A percentile compares a stretch with the other conserved stretches of the same genome.
Evolutionary conservation across 148 eudicot species (phyloP).

Genomic region (Diospyros kaki): DNA sequence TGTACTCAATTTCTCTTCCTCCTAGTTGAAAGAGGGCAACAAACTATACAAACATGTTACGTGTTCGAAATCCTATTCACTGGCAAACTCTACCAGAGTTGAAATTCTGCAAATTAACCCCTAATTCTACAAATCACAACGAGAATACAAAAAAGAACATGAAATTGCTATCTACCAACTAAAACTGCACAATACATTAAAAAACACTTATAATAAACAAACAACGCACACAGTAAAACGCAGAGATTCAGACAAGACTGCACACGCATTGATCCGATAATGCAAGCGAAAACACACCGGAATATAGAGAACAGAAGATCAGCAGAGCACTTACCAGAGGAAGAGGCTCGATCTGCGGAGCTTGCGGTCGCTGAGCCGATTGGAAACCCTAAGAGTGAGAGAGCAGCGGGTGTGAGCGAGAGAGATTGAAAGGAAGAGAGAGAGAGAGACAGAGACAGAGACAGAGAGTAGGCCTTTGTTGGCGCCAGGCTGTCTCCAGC

Average conservation of each 20-base stretch:
- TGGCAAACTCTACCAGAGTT: too few relatives aligned
- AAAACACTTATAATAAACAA: not conserved
- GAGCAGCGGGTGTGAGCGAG: not conserved
- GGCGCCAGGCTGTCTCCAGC: constrained; percentile 60
- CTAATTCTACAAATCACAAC: not conserved
- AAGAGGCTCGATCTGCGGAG: constrained; percentile 21
- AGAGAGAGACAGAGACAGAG: constrained; percentile 7
- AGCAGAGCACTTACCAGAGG: constrained; percentile 19
- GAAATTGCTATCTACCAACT: not conserved
- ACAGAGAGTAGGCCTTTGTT: constrained; percentile 29
- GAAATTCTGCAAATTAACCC: not conserved
- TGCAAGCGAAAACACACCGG: too few relatives aligned
- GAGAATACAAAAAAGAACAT: not conserved
- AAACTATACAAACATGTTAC: too few relatives aligned
- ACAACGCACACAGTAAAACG: too few relatives aligned
- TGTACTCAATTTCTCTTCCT: too few relatives aligned
- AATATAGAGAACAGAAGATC: not conserved
- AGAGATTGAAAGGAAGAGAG: not conserved
- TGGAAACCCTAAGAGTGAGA: constrained; percentile 21
- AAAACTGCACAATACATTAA: not conserved
- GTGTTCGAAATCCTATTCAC: too few relatives aligned
- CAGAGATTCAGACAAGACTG: too few relatives aligned
- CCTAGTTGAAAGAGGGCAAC: too few relatives aligned
- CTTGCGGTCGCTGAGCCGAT: not conserved
- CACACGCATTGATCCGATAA: too few relatives aligned